Evolutionary conservation across 116 monocot genomes (phyloP).

Genomic region (Thalassia testudinum): DNA sequence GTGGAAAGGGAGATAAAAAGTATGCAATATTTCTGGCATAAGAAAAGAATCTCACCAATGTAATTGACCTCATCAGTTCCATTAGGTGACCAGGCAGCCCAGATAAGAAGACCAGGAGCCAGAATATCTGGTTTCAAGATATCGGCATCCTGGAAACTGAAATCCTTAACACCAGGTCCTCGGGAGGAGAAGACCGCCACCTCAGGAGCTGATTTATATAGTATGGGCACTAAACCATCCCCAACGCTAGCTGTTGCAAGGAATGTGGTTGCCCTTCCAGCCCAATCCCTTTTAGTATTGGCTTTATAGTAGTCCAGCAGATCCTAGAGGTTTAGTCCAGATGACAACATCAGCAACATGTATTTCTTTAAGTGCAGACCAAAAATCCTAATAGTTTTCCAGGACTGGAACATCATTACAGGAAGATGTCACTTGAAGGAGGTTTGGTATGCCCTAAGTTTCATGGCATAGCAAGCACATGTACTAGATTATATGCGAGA

Average conservation of each 20-base stretch:
- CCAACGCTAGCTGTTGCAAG: conserved; percentile 58
- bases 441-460: too few species aligned
- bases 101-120: conserved; percentile 85
- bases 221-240: conserved; percentile 69
- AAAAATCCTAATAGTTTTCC: too few species aligned
- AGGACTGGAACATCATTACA: too few species aligned
- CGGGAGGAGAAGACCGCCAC: conserved; percentile 94
- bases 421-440: too few species aligned
- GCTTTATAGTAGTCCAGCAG: conserved; percentile 76
- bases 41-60: conserved; percentile 49
- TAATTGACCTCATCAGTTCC: conserved; percentile 93
- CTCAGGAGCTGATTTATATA: conserved; percentile 84
- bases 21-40: too few species aligned
- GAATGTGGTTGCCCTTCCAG: conserved; percentile 45
- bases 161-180: conserved; percentile 97
- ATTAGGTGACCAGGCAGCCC: conserved; percentile 96
- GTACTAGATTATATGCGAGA: too few species aligned
- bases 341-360: too few species aligned
- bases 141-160: conserved; percentile 94
- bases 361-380: too few species aligned
- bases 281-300: conserved; percentile 87
- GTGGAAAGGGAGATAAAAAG: too few species aligned
- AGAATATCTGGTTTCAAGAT: conserved; percentile 92
- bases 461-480: too few species aligned
- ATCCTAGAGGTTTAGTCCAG: too few species aligned